These are phyloP conservation scores for Leptographium galeiforme DNA, from an alignment of 2,329 filamentous ascomycete genomes.

Conservation along the genomic window DNA sequence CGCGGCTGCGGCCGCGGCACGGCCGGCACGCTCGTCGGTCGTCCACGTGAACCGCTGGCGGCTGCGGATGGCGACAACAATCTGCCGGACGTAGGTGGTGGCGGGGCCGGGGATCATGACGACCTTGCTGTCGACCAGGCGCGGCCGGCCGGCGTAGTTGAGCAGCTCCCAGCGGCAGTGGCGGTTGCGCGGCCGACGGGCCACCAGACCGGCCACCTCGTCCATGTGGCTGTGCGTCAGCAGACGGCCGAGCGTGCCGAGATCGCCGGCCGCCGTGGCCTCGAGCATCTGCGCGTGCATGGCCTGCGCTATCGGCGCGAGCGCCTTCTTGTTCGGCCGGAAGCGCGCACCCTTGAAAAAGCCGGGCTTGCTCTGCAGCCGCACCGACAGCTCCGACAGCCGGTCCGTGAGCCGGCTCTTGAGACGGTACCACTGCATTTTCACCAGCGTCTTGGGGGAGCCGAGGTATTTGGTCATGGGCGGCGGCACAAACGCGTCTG, in stretches of 20 bases:
- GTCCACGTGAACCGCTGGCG: slow-evolving; percentile 38
- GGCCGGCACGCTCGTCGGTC: slow-evolving; percentile 12
- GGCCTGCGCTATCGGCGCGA: slow-evolving; percentile 39
- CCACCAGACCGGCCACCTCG: slow-evolving; percentile 39
- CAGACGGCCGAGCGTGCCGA: slow-evolving; percentile 32
- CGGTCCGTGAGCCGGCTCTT: slow-evolving; percentile 23
- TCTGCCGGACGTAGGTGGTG: slow-evolving; percentile 27
- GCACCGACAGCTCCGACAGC: slow-evolving; percentile 24
- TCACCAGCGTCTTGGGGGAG: slow-evolving; percentile 15
- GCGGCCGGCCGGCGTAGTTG: slow-evolving; percentile 32
- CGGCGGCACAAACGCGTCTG: slow-evolving; percentile 35
- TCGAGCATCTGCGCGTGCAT: slow-evolving; percentile 49
- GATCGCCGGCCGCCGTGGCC: slow-evolving; percentile 46
- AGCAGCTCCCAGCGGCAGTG: slow-evolving; percentile 41
- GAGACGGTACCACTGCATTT: slow-evolving; percentile 24
- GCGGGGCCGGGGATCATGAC: slow-evolving; percentile 29
- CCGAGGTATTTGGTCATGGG: slow-evolving; percentile 22
- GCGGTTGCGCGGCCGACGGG: slow-evolving; percentile 31
- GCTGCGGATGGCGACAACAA: slow-evolving; percentile 45
- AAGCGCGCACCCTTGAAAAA: slow-evolving; percentile 28
- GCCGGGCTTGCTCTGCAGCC: slow-evolving; percentile 31
- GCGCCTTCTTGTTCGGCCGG: slow-evolving; percentile 25
- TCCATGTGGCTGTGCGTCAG: slow-evolving; percentile 38
- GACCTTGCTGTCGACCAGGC: slow-evolving; percentile 42
- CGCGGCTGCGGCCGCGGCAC: slow-evolving; percentile 17